Percentiles rank a stretch among this genome's conserved stretches.
phyloP scores from a whole-genome alignment of 1,139 yeast species.

The Debaryomyces sp. region DNA sequence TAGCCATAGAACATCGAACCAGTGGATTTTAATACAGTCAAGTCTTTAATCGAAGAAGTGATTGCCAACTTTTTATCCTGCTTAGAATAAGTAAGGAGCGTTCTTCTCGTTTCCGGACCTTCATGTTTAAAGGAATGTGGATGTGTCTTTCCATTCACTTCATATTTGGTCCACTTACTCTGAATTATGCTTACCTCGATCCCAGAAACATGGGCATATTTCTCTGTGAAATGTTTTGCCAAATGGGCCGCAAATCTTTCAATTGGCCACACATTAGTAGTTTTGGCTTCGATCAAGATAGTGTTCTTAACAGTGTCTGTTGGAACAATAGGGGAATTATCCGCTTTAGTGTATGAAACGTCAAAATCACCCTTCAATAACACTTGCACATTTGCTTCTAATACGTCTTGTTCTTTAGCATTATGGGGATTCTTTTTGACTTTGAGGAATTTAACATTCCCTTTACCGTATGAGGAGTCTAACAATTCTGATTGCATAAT shows the following conservation, averaged over 20 bases:
- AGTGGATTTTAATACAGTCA: constrained; percentile 90
- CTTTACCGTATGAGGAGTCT: constrained; percentile 81
- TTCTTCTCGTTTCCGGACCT: constrained; percentile 77
- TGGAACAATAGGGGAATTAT: constrained; percentile 86
- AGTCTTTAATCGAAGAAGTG: constrained; percentile 74
- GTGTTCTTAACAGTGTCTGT: constrained; percentile 95
- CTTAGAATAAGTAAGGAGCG: constrained; percentile 55
- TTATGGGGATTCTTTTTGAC: constrained; percentile 75
- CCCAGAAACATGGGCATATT: constrained; percentile 76
- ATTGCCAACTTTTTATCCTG: constrained; percentile 53
- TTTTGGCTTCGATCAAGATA: constrained; percentile 77
- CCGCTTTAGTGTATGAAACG: constrained; percentile 80
- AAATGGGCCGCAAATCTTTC: constrained; percentile 87
- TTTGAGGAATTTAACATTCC: constrained; percentile 85
- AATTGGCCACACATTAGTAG: constrained; percentile 81
- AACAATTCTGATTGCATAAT: constrained; percentile 26
- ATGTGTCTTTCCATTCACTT: constrained; percentile 72
- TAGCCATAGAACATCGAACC: constrained; percentile 92
- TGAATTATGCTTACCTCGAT: constrained; percentile 69
- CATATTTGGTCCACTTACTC: constrained; percentile 76
- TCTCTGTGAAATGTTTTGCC: constrained; percentile 75
- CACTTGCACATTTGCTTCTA: constrained; percentile 80
- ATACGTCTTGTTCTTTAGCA: constrained; percentile 73
- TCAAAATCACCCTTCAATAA: constrained; percentile 80
- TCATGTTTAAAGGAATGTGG: constrained; percentile 84